Base-by-base conservation (phyloP, 805 yeast species). In the Pichia kluyveri region DNA sequence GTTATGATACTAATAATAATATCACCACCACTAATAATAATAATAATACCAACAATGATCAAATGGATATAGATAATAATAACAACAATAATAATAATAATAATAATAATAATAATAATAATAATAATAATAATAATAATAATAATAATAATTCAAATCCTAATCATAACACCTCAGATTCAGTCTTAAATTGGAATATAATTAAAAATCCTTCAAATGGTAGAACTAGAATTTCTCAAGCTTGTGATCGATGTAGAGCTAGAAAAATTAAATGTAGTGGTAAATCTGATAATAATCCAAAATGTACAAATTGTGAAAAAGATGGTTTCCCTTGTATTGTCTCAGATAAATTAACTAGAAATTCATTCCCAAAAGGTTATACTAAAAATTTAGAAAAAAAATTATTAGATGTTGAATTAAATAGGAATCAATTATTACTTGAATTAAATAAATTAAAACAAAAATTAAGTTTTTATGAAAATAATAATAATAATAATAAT, bases 241-340 rank as follows among this genome's bases (percentile, higher is more conserved):
- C 93, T 2, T 85, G 95, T 65, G 93, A 85, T 61, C 68, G 93
- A 34, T 85, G 93, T 57, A 69, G 91, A 41, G 77, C 82, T 53
- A 82, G 86, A 55, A 85, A 84, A 64, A 82, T 83, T 53, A 80
- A 80, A 53, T 85, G 93, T 63, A 85, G 83, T 57, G 91, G 90
- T 1, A 70, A 73, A 50, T 71, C 77, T 2, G 66, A 60, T 40
- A 52, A 51, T 18, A 56, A 54, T 31, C 89, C 89, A 10, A 62
- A 69, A 41, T 85, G 95, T 60, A 70, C 79, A 37, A 82, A 82
- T 57, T 85, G 93, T 59, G 65, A 68, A 36, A 76, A 76, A 52
- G 78, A 81, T 40, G 83, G 82, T 0, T 81, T 80, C 56, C 79
- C 75, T 41, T 85, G 95, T 61, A 75, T 79, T 39, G 83, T 84